Conservation (phyloP, 306 rosid species). For the Quercus gilva region DNA sequence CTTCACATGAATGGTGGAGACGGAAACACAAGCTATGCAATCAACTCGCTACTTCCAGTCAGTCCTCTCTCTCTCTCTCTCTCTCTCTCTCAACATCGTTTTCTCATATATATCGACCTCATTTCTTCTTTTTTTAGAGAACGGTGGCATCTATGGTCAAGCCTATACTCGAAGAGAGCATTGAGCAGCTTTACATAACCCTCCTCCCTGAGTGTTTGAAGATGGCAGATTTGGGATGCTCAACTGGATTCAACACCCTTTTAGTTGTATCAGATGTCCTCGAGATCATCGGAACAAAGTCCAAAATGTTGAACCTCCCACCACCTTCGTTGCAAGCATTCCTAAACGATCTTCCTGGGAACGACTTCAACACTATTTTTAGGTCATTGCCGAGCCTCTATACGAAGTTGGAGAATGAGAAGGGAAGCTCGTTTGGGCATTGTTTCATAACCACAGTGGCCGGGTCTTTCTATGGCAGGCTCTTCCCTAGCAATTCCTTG, state of each 20-base stretch:
- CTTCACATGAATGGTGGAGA: constrained; percentile 26
- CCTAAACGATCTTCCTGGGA: constrained; percentile 25
- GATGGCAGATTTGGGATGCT: constrained; percentile 28
- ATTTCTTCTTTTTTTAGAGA: too few relatives aligned
- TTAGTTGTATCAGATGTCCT: too few relatives aligned
- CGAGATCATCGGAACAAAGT: too few relatives aligned
- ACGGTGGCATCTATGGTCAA: neutral
- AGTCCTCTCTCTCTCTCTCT: too few relatives aligned
- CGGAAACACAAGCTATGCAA: constrained; percentile 23
- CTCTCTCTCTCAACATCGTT: neutral
- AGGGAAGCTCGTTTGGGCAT: constrained; percentile 7
- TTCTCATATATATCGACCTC: too few relatives aligned
- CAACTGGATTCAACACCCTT: constrained; percentile 6
- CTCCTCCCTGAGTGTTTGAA: constrained; percentile 21
- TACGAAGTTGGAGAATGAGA: neutral
- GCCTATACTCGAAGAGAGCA: constrained; percentile 16
- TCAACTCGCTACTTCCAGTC: neutral
- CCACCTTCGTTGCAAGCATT: constrained; percentile 4
- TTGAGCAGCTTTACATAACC: neutral
- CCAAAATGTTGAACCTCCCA: neutral
- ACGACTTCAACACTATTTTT: constrained; percentile 31
- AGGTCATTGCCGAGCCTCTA: constrained; percentile 32
- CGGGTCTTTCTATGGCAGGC: constrained; percentile 48
- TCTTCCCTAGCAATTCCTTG: constrained; percentile 35
- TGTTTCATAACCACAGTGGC: constrained; percentile 47